Base-by-base conservation (phyloP, 2,329 filamentous ascomycete species). In the Setomelanomma holmii region DNA sequence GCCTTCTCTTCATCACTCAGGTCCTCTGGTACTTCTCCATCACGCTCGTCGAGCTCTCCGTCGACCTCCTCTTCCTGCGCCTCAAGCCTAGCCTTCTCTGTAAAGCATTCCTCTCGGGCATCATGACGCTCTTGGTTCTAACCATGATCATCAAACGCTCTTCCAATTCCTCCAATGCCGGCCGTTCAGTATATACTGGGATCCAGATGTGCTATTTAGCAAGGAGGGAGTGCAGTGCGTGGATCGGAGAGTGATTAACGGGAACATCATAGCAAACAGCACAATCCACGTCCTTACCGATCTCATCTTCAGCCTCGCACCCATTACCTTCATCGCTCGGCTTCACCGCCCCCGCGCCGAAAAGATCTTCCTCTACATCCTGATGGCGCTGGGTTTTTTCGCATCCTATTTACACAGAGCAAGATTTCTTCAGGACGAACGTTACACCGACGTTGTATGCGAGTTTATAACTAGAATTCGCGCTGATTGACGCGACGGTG, bases 121-220 rank as follows among this genome's bases (percentile, higher is more conserved):
- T 51, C n/a, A 67, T 68, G 33, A 34, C 23, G 19, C 6, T 70
- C 12, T 43, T 63, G 2, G 8, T 68, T 23, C 21, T 55, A 21
- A 60, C 60, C 17, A 59, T 46, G 19, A 36, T 58, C 16, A 53
- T 60, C 59, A 63, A 21, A 70, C 64, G 3, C 35, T 30, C 19
- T 67, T 66, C 36, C 64, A 62, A 17, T 68, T 70, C 47, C 44
- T 64, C 19, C 63, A 68, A 38, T 70, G 66, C 53, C 53, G 56
- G 5, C 67, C 66, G 0, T 68, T 66, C 52, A 50, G 49, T 36
- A 45, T 64, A 12, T 68, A 54, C 47, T 70, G 67, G 67, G 61
- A 70, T 35, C 61, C 64, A 4, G 51, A 54, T 11, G 40, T 59
- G 1, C 55, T 63, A 14, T 46, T n/a, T n/a, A n/a, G n/a, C n/a